Evolutionary conservation across 2,329 filamentous ascomycete species (phyloP).

Genomic region (Alternaria angustiovoidea): DNA sequence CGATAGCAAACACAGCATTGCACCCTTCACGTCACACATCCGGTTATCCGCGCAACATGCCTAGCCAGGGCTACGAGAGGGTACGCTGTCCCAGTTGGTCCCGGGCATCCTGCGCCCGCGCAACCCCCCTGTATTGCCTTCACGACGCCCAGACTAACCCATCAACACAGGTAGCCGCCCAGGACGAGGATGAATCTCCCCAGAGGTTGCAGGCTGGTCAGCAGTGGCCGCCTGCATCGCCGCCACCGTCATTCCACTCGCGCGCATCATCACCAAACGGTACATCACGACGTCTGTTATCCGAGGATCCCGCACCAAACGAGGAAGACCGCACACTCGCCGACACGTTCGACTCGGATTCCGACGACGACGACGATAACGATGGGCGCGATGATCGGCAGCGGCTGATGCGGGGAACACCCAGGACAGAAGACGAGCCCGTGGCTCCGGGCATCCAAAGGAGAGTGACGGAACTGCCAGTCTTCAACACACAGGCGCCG

Average conservation of each 20-base stretch:
- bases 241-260: slow-evolving; percentile 85
- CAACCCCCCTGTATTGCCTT: slow-evolving; percentile 10
- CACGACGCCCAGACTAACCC: slow-evolving; percentile 24
- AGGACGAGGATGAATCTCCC: slow-evolving; percentile 55
- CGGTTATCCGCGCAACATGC: slow-evolving; percentile 48
- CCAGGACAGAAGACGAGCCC: slow-evolving; percentile 36
- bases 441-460: slow-evolving; percentile 53
- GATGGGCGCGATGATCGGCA: slow-evolving; percentile 82
- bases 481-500: slow-evolving; percentile 54
- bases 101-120: slow-evolving; percentile 19
- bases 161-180: slow-evolving; percentile 50
- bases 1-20: background rate
- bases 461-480: slow-evolving; percentile 63
- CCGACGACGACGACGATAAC: slow-evolving; percentile 70
- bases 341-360: slow-evolving; percentile 86
- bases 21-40: slow-evolving; percentile 9
- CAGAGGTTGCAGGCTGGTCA: slow-evolving; percentile 31
- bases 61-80: slow-evolving; percentile 58
- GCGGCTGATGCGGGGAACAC: slow-evolving; percentile 78
- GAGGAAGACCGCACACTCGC: slow-evolving; percentile 82
- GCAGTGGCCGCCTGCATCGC: slow-evolving; percentile 55
- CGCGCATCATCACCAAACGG: slow-evolving; percentile 72
- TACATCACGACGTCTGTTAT: slow-evolving; percentile 61
- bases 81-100: slow-evolving; percentile 47
- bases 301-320: slow-evolving; percentile 59